A percentile compares a stretch with the other conserved stretches of the same genome.
Conservation (phyloP, 257 asterid species). For the Phtheirospermum japonicum region DNA sequence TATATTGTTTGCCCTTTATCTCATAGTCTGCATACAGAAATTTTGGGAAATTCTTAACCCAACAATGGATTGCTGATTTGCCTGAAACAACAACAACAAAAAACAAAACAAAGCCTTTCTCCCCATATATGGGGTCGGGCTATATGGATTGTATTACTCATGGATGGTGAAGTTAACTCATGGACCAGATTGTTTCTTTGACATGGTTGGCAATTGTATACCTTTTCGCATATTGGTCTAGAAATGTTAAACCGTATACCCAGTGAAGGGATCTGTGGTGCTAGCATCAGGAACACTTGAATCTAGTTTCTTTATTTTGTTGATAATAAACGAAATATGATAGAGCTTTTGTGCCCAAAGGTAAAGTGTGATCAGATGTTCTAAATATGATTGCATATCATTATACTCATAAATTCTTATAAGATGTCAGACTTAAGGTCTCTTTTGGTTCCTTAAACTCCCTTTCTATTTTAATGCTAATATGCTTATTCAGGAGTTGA, state of each 20-base stretch:
- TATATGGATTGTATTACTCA: not conserved
- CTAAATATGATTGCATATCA: conserved; percentile 12
- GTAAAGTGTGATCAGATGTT: conserved; percentile 1
- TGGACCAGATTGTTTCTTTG: conserved; percentile 23
- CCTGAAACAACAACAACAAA: not conserved
- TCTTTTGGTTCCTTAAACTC: conserved; percentile 25
- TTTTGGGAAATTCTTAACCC: not conserved
- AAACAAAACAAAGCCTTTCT: not conserved
- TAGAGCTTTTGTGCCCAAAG: not conserved
- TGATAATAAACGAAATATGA: conserved; percentile 7
- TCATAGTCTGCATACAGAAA: not conserved
- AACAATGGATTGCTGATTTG: no score
- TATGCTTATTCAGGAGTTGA: conserved; percentile 59
- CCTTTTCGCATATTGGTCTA: conserved; percentile 11
- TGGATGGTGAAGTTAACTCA: conserved; percentile 7
- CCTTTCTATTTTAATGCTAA: conserved; percentile 22
- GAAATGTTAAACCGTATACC: not conserved
- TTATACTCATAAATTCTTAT: conserved; percentile 4
- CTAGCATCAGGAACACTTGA: conserved; percentile 10
- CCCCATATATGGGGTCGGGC: not conserved
- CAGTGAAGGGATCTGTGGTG: conserved; percentile 2
- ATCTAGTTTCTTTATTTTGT: conserved; percentile 10
- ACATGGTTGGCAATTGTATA: not conserved
- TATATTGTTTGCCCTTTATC: not conserved
- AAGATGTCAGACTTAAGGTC: conserved; percentile 17